A percentile compares a stretch with the other conserved stretches of the same genome.
phyloP scores from a whole-genome alignment of 177 flowering plant species.

The Tripterygium wilfordii region DNA sequence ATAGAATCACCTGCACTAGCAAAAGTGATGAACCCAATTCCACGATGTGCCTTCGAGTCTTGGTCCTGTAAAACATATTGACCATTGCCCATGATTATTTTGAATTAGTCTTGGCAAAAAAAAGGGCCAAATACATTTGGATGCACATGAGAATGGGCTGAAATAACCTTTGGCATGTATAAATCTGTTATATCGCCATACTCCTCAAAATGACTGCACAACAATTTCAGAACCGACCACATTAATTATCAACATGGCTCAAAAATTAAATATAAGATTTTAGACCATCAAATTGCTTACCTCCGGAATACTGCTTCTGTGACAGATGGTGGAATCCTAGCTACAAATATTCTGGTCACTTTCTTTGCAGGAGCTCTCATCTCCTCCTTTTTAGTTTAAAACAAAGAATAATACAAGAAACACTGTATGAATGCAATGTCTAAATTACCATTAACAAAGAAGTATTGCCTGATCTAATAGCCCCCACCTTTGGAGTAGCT shows the following conservation, averaged over 20 bases:
- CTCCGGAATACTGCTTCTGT: constrained; percentile 75
- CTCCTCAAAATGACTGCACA: constrained; percentile 86
- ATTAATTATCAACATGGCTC: neutral
- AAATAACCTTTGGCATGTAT: constrained; percentile 99
- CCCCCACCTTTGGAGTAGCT: constrained; percentile 93
- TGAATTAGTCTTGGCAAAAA: no score
- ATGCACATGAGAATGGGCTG: neutral
- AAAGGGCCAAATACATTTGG: no score
- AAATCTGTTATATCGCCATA: constrained; percentile 94
- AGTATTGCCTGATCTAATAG: no score
- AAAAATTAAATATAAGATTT: neutral
- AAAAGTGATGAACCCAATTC: constrained; percentile 95
- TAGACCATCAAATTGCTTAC: constrained; percentile 22
- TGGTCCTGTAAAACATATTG: constrained; percentile 62
- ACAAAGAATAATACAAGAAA: neutral
- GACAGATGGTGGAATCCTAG: constrained; percentile 80
- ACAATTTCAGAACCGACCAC: no score
- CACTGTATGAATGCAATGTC: no score
- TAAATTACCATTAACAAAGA: no score
- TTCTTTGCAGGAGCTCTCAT: constrained; percentile 88
- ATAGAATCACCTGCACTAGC: constrained; percentile 60
- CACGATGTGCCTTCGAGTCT: constrained; percentile 80
- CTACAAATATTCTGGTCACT: constrained; percentile 91
- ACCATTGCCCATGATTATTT: no score
- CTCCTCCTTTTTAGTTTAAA: constrained; percentile 58